Percentiles rank a stretch among this genome's conserved stretches.
Evolutionary conservation across 768 basidiomycete species (phyloP).

Genomic region (Boletus subcaerulescens): DNA sequence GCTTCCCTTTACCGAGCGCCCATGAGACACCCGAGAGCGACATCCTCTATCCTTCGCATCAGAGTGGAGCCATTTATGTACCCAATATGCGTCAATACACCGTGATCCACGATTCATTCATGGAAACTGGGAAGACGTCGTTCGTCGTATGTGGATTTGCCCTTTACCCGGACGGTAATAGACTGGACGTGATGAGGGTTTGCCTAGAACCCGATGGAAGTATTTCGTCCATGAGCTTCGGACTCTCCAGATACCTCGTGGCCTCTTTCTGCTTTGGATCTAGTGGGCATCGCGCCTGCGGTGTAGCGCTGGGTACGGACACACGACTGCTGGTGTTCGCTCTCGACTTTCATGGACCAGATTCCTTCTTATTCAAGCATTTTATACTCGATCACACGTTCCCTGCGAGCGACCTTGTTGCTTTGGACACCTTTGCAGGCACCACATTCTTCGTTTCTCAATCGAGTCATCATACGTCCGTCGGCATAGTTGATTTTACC

Average conservation of each 20-base stretch:
- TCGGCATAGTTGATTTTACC: slow-evolving; percentile 4
- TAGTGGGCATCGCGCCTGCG: not conserved
- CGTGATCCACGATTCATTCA: not conserved
- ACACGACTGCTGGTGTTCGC: not conserved
- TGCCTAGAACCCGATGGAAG: slow-evolving; percentile 5
- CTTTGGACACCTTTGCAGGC: slow-evolving; percentile 1
- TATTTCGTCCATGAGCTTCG: not conserved
- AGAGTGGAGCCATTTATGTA: not conserved
- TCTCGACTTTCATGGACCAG: not conserved
- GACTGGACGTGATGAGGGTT: not conserved
- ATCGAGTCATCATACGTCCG: not conserved
- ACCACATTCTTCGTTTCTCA: not conserved
- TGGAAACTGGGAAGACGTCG: not conserved
- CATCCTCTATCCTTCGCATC: slow-evolving; percentile 1
- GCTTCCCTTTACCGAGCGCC: slow-evolving; percentile 1
- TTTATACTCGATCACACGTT: not conserved
- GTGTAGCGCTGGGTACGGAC: not conserved
- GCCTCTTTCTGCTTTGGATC: not conserved
- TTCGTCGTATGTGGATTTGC: slow-evolving; percentile 4
- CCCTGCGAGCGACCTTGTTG: not conserved
- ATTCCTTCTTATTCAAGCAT: not conserved
- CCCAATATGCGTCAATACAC: not conserved
- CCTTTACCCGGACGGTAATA: not conserved
- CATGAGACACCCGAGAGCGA: not conserved
- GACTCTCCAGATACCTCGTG: not conserved